Evolutionary conservation across 768 basidiomycete species (phyloP), one percentile per base, ranked within the genome.

Genomic region (Trametes villosa): DNA sequence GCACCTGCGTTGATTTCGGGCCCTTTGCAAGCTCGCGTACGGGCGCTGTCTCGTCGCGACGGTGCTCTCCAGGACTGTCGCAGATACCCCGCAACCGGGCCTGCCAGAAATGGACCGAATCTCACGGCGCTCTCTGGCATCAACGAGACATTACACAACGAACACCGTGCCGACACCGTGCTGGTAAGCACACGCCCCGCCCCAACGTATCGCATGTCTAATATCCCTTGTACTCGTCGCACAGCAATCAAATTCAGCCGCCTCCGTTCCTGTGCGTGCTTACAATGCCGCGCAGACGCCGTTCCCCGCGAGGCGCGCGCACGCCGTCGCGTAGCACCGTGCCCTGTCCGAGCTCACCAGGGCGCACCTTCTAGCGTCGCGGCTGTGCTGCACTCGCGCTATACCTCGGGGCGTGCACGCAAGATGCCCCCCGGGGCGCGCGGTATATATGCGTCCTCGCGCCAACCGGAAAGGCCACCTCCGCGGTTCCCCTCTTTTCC

Each of bases 401-500:
- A 22, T 7, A 45, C 9, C 44, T 13, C 22, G 22, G 6, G 22
- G 22, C 11, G 12, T 26, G 8, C 22, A 11, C 36, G 20, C 13
- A 45, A 26, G 24, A 6, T 20, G 22, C 7, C 2, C 12, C 15
- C 22, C 22, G 9, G 13, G 20, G 24, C 22, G 22, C 13, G 9
- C 44, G 22, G 22, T 3, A 30, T 48, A 48, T 48, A 29, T 30
- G 27, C 17, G 29, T 9, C 29, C 18, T 30, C 7, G 18, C 29
- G 42, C 17, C 27, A 15, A 30, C 29, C 6, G 36, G 5, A 27
- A 48, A 29, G 4, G n/a, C 4, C 46, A 48, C 27, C 46, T 31
- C 46, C 27, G 46, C 46, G 46, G 46, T 48, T 48, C 27, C 46
- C n/a, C 46, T 48, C 46, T 17, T 48, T 48, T 18, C 45, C 27